A percentile compares a stretch with the other conserved stretches of the same genome.
These are phyloP conservation scores for Canavalia ensiformis DNA, from an alignment of 306 rosid species.

Conservation along the genomic window DNA sequence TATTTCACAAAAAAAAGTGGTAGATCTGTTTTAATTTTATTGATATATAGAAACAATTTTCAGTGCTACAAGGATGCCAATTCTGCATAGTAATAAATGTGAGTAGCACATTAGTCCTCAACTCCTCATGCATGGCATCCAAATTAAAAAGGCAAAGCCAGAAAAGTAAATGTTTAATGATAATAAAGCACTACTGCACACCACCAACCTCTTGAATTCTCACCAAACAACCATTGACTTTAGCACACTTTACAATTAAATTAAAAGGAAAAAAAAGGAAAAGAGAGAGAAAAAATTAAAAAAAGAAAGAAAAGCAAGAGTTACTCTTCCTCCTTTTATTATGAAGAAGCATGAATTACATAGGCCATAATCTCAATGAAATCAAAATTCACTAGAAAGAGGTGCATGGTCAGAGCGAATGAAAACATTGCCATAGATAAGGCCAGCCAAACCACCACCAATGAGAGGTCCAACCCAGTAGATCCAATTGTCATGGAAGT, in stretches of 20 bases:
- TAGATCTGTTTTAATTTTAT: background rate
- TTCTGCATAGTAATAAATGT: background rate
- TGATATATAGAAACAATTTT: slow-evolving; percentile 2
- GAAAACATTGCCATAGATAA: slow-evolving; percentile 74
- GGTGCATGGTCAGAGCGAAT: slow-evolving; percentile 70
- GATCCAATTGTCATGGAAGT: slow-evolving; percentile 85
- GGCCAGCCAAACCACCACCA: slow-evolving; percentile 95
- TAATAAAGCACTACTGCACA: slow-evolving; percentile 30
- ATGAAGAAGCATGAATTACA: slow-evolving; percentile 30
- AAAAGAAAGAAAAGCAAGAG: slow-evolving; percentile 42
- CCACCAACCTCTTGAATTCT: slow-evolving; percentile 50
- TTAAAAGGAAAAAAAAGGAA: background rate
- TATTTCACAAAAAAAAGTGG: background rate
- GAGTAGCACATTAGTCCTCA: slow-evolving; percentile 10
- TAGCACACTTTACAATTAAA: slow-evolving; percentile 47
- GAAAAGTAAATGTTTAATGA: slow-evolving; percentile 14
- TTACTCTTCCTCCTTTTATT: slow-evolving; percentile 45
- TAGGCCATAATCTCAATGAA: background rate
- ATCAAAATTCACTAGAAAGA: slow-evolving; percentile 54
- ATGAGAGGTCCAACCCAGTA: slow-evolving; percentile 91
- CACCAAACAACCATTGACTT: slow-evolving; percentile 43
- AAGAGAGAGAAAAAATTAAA: background rate
- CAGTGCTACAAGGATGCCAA: background rate
- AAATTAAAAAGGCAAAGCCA: slow-evolving; percentile 35
- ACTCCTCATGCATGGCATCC: slow-evolving; percentile 18